These are phyloP conservation scores for Rickenella mellea DNA, from an alignment of 768 basidiomycete species.

Conservation along the genomic window DNA sequence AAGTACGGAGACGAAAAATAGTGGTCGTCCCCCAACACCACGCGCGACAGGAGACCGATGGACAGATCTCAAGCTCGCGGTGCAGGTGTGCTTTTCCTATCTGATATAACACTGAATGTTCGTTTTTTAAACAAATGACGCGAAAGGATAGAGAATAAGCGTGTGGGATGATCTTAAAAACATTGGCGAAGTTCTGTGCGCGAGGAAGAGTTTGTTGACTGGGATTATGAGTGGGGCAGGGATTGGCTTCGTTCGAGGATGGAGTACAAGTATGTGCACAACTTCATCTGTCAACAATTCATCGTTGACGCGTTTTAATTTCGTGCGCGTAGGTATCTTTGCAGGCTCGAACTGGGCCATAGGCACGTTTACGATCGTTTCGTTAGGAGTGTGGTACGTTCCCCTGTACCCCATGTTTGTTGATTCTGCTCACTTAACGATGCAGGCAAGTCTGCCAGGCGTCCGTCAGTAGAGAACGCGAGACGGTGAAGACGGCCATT, in stretches of 20 bases:
- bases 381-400: constrained; percentile 60
- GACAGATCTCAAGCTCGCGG: background rate
- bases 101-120: no score
- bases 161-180: constrained; percentile 43
- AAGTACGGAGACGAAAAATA: no score
- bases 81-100: background rate
- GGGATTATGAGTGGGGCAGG: constrained; percentile 78
- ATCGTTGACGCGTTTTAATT: background rate
- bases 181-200: constrained; percentile 67
- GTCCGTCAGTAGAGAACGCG: constrained; percentile 43
- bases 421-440: background rate
- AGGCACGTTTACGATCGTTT: constrained; percentile 60
- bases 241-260: constrained; percentile 63
- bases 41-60: background rate
- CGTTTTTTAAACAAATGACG: background rate
- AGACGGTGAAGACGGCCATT: constrained; percentile 44
- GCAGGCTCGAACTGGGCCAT: constrained; percentile 75
- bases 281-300: background rate
- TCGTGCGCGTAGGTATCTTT: background rate
- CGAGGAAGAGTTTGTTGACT: constrained; percentile 60
- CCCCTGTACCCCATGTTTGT: background rate
- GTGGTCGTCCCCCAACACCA: constrained; percentile 4
- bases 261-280: constrained; percentile 46
- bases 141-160: constrained; percentile 37
- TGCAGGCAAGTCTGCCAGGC: constrained; percentile 58